Conservation (phyloP, 179 eudicot genomes). For the Silene coronaria region DNA sequence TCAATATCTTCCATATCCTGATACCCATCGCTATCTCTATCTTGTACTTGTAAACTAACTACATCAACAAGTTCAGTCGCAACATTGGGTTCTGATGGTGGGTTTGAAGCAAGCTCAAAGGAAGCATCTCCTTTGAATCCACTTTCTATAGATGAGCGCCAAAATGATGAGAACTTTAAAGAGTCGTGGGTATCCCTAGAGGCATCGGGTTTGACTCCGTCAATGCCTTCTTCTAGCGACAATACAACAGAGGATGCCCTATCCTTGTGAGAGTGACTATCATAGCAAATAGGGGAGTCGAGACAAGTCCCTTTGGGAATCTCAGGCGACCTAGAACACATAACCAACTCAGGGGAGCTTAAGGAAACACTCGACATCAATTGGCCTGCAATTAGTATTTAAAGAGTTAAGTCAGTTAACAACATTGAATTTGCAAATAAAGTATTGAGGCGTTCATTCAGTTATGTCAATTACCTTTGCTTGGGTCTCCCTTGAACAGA, state of each 20-base stretch:
- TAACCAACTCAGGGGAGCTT: constrained; percentile 67
- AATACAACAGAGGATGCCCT: constrained; percentile 42
- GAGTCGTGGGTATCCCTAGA: constrained; percentile 27
- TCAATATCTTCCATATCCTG: constrained; percentile 26
- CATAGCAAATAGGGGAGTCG: constrained; percentile 39
- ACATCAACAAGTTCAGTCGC: neutral
- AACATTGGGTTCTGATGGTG: constrained; percentile 24
- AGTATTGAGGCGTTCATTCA: neutral
- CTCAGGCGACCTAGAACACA: constrained; percentile 65
- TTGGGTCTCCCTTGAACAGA: constrained; percentile 20
- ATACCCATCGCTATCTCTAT: constrained; percentile 25
- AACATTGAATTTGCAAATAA: neutral
- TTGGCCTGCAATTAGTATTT: constrained; percentile 35
- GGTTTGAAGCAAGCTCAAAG: constrained; percentile 49
- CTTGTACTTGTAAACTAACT: constrained; percentile 2
- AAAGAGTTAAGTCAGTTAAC: constrained; percentile 6
- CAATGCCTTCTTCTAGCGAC: constrained; percentile 80
- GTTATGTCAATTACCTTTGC: constrained; percentile 13
- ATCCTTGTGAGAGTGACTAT: constrained; percentile 24
- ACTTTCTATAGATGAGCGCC: constrained; percentile 35
- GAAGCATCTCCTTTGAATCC: constrained; percentile 37
- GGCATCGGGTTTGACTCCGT: constrained; percentile 44
- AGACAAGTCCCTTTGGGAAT: constrained; percentile 32
- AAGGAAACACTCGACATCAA: constrained; percentile 50
- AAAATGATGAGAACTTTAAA: constrained; percentile 33